Percentiles rank a stretch among this genome's conserved stretches.
Conservation (phyloP, 73 alveolate genomes). For the Paramecium caudatum region DNA sequence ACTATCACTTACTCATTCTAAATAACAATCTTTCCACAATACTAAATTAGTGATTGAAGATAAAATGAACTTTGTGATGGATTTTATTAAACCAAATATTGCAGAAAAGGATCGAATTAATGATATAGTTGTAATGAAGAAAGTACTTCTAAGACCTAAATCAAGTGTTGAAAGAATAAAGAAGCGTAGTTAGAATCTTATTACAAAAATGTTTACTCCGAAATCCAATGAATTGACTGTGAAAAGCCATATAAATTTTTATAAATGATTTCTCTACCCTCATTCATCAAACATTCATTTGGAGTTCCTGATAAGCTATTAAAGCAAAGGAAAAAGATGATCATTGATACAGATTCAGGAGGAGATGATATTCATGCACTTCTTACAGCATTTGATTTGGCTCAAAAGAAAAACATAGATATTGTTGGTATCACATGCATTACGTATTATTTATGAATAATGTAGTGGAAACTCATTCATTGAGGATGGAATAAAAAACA, state of each 20-base stretch:
- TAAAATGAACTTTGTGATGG: slow-evolving; percentile 35
- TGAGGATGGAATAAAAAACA: slow-evolving; percentile 49
- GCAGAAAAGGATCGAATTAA: slow-evolving; percentile 34
- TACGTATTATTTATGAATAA: background rate
- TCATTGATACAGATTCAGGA: slow-evolving; percentile 60
- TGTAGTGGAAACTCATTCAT: slow-evolving; percentile 13
- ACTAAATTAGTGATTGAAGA: slow-evolving; percentile 11
- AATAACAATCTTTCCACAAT: background rate
- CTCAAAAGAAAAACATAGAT: background rate
- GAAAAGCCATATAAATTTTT: background rate
- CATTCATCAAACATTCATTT: slow-evolving; percentile 48
- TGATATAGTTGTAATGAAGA: background rate
- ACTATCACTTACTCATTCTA: background rate
- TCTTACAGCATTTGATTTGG: slow-evolving; percentile 43
- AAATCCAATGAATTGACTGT: background rate
- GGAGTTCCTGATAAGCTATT: slow-evolving; percentile 60
- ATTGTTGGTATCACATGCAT: slow-evolving; percentile 50
- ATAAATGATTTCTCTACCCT: slow-evolving; percentile 64
- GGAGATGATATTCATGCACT: slow-evolving; percentile 65
- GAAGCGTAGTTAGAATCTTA: background rate
- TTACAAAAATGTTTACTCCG: slow-evolving; percentile 23
- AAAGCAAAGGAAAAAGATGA: slow-evolving; percentile 41
- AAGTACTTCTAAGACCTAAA: slow-evolving; percentile 37
- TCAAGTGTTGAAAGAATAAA: slow-evolving; percentile 41
- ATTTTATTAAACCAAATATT: slow-evolving; percentile 35